Percentiles rank a stretch among this genome's conserved stretches.
phyloP scores from a whole-genome alignment of 2,329 filamentous ascomycete genomes.

The Verticillium longisporum region DNA sequence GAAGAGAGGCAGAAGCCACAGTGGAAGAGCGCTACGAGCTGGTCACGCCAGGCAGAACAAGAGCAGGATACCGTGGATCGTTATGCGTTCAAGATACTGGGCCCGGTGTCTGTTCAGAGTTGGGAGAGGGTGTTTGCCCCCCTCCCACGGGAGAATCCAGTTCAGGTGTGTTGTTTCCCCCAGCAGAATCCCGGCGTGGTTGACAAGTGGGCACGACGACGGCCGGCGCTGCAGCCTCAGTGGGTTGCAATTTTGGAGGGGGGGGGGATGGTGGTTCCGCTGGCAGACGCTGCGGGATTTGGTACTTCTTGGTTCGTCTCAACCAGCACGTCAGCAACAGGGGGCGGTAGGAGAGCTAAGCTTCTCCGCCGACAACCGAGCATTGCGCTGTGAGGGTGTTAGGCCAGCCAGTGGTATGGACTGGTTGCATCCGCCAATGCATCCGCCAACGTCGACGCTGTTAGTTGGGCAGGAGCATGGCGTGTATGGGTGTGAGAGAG shows the following conservation, averaged over 20 bases:
- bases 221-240: neutral
- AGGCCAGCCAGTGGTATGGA: neutral
- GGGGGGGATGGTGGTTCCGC: neutral
- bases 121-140: no score
- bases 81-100: no score
- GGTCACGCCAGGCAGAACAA: no score
- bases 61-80: no score
- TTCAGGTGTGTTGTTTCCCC: neutral
- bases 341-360: neutral
- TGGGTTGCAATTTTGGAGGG: neutral
- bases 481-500: neutral
- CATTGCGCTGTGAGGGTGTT: no score
- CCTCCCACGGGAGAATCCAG: neutral
- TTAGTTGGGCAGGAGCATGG: neutral
- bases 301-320: neutral
- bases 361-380: neutral
- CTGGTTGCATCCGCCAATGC: neutral
- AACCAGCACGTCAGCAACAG: neutral
- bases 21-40: no score
- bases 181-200: neutral
- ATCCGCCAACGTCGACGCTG: neutral
- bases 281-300: neutral
- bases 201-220: neutral
- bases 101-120: no score
- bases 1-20: no score